phyloP scores from a whole-genome alignment of 768 basidiomycete species.

The Cystobasidium ongulense region DNA sequence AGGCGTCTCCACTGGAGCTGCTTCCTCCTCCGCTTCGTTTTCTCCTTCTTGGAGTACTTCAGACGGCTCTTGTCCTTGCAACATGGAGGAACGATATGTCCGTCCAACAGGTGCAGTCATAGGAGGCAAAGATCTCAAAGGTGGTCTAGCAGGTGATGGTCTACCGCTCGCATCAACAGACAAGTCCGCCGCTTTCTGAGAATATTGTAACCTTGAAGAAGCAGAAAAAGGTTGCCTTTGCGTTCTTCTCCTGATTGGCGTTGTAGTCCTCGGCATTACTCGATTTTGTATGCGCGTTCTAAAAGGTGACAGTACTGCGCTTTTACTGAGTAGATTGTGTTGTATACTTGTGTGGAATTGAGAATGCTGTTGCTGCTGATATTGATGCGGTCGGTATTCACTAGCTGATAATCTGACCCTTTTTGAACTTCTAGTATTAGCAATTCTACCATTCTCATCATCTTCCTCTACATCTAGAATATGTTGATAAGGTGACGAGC shows the following conservation, averaged over 20 bases:
- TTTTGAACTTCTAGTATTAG: slow-evolving; percentile 17
- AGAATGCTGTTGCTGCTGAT: not conserved
- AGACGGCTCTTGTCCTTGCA: not conserved
- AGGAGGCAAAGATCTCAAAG: slow-evolving; percentile 13
- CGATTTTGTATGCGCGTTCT: not conserved
- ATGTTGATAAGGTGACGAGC: not conserved
- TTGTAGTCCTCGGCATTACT: slow-evolving; percentile 1
- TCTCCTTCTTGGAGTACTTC: not conserved
- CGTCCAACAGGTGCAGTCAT: not conserved
- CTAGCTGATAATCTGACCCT: slow-evolving; percentile 20
- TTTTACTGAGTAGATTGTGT: not conserved
- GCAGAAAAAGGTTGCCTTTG: not conserved
- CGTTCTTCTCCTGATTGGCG: not conserved
- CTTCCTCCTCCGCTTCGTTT: not conserved
- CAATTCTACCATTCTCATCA: slow-evolving; percentile 8
- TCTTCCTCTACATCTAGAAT: not conserved
- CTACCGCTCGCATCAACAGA: slow-evolving; percentile 25
- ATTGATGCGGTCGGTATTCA: not conserved
- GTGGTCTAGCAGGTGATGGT: slow-evolving; percentile 20
- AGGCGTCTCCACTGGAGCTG: not conserved
- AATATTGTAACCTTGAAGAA: not conserved
- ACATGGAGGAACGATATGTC: not conserved
- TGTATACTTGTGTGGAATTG: not conserved
- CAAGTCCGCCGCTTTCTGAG: not conserved
- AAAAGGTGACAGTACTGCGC: not conserved